Evolutionary conservation across 441 rosid species (phyloP).

Genomic region (Gossypium davidsonii): DNA sequence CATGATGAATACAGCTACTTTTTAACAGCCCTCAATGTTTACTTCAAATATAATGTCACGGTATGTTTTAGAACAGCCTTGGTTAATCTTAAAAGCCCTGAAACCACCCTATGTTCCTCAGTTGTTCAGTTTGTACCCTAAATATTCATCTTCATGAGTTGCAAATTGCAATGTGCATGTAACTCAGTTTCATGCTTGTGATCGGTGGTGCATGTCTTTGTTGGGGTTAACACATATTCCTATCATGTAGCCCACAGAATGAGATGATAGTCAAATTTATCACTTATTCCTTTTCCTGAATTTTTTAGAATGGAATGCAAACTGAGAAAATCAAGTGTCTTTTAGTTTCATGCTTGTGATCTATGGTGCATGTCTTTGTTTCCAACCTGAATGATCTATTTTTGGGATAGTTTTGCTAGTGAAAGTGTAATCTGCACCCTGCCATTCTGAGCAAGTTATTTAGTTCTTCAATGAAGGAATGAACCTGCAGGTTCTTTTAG

Average conservation of each 20-base stretch:
- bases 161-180: not conserved
- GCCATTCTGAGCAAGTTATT: not conserved
- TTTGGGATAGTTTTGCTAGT: not conserved
- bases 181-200: not conserved
- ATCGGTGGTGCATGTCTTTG: not conserved
- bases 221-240: not conserved
- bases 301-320: not conserved
- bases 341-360: not conserved
- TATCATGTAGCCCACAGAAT: not conserved
- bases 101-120: conserved; percentile 4
- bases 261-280: not conserved
- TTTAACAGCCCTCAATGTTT: conserved; percentile 56
- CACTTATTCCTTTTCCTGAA: not conserved
- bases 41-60: conserved; percentile 76
- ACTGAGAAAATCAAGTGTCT: not conserved
- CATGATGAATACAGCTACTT: conserved; percentile 75
- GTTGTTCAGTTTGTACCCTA: not conserved
- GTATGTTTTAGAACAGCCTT: conserved; percentile 38
- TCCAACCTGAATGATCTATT: not conserved
- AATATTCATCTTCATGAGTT: not conserved
- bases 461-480: not conserved
- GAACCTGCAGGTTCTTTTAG: not conserved
- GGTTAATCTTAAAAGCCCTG: not conserved
- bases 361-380: not conserved
- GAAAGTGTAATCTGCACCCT: not conserved